Percentiles rank a stretch among this genome's conserved stretches.
phyloP scores from a whole-genome alignment of 345 rosid species.

The Corchorus olitorius region DNA sequence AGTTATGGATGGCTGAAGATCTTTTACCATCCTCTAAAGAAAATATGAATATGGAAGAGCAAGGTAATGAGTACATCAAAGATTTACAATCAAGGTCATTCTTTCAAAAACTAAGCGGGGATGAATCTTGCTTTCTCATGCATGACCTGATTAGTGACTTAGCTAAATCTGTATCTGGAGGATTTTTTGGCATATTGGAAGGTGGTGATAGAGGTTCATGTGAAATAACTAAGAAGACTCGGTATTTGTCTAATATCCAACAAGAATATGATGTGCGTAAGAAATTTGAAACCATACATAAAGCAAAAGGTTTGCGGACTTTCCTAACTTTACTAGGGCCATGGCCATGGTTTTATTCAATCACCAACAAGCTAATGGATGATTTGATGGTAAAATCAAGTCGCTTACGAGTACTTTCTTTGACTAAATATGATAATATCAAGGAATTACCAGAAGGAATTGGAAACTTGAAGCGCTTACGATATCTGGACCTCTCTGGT shows the following conservation, averaged over 20 bases:
- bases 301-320: background rate
- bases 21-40: background rate
- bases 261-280: background rate
- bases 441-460: background rate
- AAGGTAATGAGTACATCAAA: background rate
- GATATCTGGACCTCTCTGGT: background rate
- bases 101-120: background rate
- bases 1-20: slow-evolving; percentile 1
- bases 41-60: background rate
- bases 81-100: background rate
- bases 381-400: background rate
- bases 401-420: background rate
- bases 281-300: background rate
- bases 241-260: background rate
- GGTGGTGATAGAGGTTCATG: background rate
- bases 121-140: background rate
- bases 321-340: background rate
- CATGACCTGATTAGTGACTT: background rate
- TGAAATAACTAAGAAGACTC: background rate
- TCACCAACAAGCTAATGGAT: background rate
- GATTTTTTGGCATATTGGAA: background rate
- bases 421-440: background rate
- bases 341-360: background rate
- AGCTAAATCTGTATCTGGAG: background rate
- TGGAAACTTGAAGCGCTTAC: background rate